Evolutionary conservation across 23 red algal genomes (phyloP).

Genomic region (Gracilariopsis chorda): DNA sequence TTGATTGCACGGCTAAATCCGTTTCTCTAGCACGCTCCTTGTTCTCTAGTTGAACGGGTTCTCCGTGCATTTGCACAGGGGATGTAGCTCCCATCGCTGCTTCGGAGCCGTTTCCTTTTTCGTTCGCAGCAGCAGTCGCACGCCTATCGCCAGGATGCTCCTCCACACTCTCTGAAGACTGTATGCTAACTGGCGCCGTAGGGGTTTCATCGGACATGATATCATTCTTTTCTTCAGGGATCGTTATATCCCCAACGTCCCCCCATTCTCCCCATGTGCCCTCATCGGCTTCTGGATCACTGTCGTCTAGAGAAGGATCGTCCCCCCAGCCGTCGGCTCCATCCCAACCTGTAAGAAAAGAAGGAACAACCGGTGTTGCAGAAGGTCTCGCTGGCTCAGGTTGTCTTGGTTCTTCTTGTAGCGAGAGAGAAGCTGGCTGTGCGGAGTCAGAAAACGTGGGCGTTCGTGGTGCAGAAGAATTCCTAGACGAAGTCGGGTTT

Average conservation of each 20-base stretch:
- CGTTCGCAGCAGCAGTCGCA: too few species aligned
- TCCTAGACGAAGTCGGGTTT: background rate
- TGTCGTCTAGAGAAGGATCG: background rate
- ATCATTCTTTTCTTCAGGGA: background rate
- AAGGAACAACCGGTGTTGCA: constrained; percentile 1
- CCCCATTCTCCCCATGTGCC: constrained; percentile 25
- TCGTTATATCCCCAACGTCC: background rate
- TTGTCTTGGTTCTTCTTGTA: background rate
- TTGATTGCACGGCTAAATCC: too few species aligned
- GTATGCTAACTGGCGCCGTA: too few species aligned
- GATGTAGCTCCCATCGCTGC: too few species aligned
- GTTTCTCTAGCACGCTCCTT: too few species aligned
- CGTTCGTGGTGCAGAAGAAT: background rate
- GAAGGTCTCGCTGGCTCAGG: background rate
- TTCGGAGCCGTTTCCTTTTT: too few species aligned
- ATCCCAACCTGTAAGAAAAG: constrained; percentile 62
- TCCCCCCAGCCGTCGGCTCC: constrained; percentile 60
- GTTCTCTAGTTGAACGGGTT: too few species aligned
- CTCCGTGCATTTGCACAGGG: too few species aligned
- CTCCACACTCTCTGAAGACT: too few species aligned
- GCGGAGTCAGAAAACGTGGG: background rate
- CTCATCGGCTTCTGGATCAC: constrained; percentile 36
- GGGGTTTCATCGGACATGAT: too few species aligned
- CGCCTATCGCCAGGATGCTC: too few species aligned
- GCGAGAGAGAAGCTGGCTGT: background rate